Percentiles rank a stretch among this genome's conserved stretches.
Evolutionary conservation across 78 protist genomes (phyloP).

Genomic region (Polysphondylium violaceum): DNA sequence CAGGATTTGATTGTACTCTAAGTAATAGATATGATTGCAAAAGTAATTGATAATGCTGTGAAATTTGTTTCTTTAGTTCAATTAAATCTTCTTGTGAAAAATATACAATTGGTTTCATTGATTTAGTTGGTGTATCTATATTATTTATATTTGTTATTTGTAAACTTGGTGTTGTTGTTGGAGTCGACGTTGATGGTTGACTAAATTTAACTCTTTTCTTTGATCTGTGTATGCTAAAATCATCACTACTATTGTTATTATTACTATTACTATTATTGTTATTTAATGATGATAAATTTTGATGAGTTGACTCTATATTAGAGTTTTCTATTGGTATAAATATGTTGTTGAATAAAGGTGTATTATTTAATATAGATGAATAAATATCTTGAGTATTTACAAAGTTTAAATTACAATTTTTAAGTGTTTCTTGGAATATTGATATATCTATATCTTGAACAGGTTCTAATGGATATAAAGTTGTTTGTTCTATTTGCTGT

Average conservation of each 20-base stretch:
- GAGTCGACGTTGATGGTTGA: neutral
- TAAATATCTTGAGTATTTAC: too few species aligned
- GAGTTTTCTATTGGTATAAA: too few species aligned
- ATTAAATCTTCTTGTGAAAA: slow-evolving; percentile 3
- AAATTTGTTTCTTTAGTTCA: slow-evolving; percentile 31
- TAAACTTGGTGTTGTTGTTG: neutral
- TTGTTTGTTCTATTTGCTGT: too few species aligned
- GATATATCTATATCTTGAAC: too few species aligned
- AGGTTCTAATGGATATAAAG: too few species aligned
- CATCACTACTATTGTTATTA: neutral
- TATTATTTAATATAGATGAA: too few species aligned
- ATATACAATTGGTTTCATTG: neutral
- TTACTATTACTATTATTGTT: slow-evolving; percentile 11
- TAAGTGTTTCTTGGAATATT: too few species aligned
- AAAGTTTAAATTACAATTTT: too few species aligned
- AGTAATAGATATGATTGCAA: slow-evolving; percentile 50
- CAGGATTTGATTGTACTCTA: slow-evolving; percentile 19
- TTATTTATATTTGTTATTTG: neutral
- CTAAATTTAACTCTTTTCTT: too few species aligned
- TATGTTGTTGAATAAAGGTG: too few species aligned
- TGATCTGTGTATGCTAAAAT: neutral
- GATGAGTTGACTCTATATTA: too few species aligned
- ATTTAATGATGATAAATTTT: too few species aligned
- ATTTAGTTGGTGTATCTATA: neutral
- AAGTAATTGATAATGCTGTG: slow-evolving; percentile 57